Conservation (phyloP, 2,329 filamentous ascomycete genomes). For the Colletotrichum trifolii region DNA sequence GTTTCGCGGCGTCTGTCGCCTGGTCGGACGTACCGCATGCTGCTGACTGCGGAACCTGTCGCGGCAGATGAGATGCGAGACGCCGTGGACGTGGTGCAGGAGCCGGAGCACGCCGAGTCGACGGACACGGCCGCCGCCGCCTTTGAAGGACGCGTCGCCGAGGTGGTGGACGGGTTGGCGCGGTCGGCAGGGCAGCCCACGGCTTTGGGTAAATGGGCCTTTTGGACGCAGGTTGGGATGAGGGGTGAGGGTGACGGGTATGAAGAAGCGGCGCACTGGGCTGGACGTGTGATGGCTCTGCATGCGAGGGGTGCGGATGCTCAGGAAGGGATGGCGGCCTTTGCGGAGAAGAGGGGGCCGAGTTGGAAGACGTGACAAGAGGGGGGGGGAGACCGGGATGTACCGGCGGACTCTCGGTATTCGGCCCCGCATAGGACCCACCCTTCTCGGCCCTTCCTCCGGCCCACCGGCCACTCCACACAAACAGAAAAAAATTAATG, state of each 20-base stretch:
- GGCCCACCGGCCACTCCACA: conserved; percentile 1
- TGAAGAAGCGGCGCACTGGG: conserved; percentile 43
- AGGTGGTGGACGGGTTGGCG: conserved; percentile 40
- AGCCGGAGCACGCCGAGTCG: conserved; percentile 35
- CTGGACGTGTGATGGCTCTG: conserved; percentile 43
- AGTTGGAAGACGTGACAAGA: conserved; percentile 38
- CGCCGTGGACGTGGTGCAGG: conserved; percentile 41
- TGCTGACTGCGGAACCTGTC: conserved; percentile 44
- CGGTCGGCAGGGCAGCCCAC: conserved; percentile 42
- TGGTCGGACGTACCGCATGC: conserved; percentile 43
- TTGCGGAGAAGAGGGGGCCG: conserved; percentile 42
- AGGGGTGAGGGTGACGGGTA: conserved; percentile 40
- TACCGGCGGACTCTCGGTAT: background rate
- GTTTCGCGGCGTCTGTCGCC: conserved; percentile 42
- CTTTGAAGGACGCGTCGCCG: conserved; percentile 41
- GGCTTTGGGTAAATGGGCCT: conserved; percentile 50
- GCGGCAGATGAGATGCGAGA: conserved; percentile 40
- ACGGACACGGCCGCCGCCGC: conserved; percentile 37
- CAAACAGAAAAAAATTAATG: conserved; percentile 2
- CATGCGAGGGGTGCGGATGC: conserved; percentile 45
- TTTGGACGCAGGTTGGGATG: conserved; percentile 46
- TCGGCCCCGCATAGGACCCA: background rate
- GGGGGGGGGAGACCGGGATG: background rate
- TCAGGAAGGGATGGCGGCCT: conserved; percentile 43
- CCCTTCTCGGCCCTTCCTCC: background rate